phyloP scores from a whole-genome alignment of 2,329 filamentous ascomycete species.

The Fusarium musae region DNA sequence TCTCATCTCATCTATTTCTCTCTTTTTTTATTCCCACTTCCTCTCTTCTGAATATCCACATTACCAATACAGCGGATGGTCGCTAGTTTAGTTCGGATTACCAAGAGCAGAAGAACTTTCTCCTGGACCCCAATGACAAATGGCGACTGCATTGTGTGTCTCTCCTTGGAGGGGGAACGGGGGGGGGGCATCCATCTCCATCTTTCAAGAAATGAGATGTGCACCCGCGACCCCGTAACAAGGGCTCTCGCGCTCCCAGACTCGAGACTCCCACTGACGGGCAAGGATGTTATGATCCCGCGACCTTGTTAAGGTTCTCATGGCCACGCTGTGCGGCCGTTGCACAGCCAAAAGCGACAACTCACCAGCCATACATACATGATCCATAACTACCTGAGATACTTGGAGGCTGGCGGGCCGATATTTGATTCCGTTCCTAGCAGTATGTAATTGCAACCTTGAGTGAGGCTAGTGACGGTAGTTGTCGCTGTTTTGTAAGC shows the following conservation, averaged over 20 bases:
- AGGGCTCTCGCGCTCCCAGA: not conserved
- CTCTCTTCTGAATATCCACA: not conserved
- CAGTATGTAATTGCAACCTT: not conserved
- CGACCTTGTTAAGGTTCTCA: conserved; percentile 23
- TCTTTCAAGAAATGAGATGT: conserved; percentile 4
- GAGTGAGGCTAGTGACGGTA: not conserved
- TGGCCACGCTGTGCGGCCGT: conserved; percentile 21
- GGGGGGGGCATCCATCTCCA: not conserved
- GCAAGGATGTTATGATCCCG: conserved; percentile 21
- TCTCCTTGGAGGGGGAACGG: not conserved
- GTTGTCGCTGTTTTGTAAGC: conserved; percentile 3
- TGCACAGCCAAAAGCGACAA: not conserved
- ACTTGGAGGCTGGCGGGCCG: not conserved
- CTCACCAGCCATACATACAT: not conserved
- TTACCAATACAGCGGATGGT: conserved; percentile 5
- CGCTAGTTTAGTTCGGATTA: conserved; percentile 11
- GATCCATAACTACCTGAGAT: not conserved
- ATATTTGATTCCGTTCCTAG: not conserved
- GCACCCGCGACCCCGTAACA: not conserved
- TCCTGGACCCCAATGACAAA: conserved; percentile 20
- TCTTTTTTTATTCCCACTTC: not conserved
- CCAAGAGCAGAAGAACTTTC: not conserved
- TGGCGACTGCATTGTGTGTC: not conserved
- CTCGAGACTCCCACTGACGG: conserved; percentile 1
- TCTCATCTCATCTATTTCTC: not conserved